Percentiles rank a stretch among this genome's conserved stretches.
Evolutionary conservation across 1,139 yeast genomes (phyloP).

Genomic region (Taphrina flavorubra): DNA sequence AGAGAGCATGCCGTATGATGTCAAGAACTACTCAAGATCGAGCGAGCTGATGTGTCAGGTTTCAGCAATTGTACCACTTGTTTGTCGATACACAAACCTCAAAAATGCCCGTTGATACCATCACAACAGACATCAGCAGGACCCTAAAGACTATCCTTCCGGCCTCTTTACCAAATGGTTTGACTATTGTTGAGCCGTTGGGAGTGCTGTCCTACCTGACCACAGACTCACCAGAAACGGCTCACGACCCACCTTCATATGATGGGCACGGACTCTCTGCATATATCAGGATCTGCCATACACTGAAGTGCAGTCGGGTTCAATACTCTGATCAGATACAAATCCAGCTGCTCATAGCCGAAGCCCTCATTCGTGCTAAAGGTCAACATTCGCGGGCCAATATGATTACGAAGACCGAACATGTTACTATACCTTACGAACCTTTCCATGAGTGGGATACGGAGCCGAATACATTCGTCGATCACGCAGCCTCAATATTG

Average conservation of each 20-base stretch:
- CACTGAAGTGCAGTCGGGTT: neutral
- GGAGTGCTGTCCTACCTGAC: conserved; percentile 5
- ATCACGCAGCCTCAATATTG: neutral
- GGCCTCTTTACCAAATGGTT: neutral
- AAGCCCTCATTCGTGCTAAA: conserved; percentile 1
- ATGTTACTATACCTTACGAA: neutral
- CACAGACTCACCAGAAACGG: neutral
- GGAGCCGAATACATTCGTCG: neutral
- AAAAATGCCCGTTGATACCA: neutral
- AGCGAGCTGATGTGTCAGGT: neutral
- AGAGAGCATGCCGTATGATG: conserved; percentile 9
- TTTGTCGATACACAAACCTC: neutral
- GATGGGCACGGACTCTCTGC: conserved; percentile 5
- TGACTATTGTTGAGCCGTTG: conserved; percentile 11
- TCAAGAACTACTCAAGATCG: neutral
- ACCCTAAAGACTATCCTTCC: conserved; percentile 1
- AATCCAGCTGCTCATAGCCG: neutral
- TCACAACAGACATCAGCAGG: neutral
- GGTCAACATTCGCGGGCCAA: conserved; percentile 7
- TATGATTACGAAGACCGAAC: neutral
- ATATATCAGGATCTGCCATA: neutral
- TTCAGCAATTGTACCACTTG: conserved; percentile 1
- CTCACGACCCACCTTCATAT: neutral
- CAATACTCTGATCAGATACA: neutral
- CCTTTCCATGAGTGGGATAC: neutral